Evolutionary conservation across 805 yeast species (phyloP), one percentile per base, ranked within the genome.

Genomic region (Isabelozyma pseudorhagii): DNA sequence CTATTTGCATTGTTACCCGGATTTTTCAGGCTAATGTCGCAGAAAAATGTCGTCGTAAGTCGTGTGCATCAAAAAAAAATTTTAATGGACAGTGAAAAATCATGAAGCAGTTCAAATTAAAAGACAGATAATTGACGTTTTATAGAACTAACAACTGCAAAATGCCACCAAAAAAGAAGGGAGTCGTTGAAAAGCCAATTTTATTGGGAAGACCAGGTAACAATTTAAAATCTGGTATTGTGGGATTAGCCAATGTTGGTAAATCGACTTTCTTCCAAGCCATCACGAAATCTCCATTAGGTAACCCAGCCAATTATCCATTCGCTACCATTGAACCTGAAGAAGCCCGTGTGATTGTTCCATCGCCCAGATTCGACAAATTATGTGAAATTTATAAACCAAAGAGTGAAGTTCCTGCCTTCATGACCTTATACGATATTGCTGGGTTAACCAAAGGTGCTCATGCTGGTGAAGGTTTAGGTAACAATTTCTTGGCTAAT

Each of bases 361-460:
- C 97, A 61, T 89, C 96, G 53, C 81, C 87, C 53, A 84, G 96
- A 68, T 84, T 94, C 63, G 96, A 93, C 62, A 80, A 78, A 53
- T 79, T 94, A 47, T 79, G 81, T 61, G 81, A 81, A 46, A 72
- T 87, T 62, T 94, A 90, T 79, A 79, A 81, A 51, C 93, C 97
- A 52, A 87, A 89, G 62, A 81, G 87, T 60, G 83, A 83, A 66
- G 91, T 93, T 52, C 97, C 97, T 52, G 97, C 98, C 14, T 85
- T 80, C 66, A 83, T 93, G 71, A 93, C 97, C 50, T 84, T 94
- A 51, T 91, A 89, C 65, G 99, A 94, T 75, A 94, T 94, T 72
- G 99, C 99, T 52, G 99, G 99, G 71, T 80, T 94, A 68, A 93
- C 98, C 57, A 89, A 89, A 74, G 97, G 97, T 74, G 97, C 98